Base-by-base conservation (phyloP, 75 land plant species). In the Picea glauca region DNA sequence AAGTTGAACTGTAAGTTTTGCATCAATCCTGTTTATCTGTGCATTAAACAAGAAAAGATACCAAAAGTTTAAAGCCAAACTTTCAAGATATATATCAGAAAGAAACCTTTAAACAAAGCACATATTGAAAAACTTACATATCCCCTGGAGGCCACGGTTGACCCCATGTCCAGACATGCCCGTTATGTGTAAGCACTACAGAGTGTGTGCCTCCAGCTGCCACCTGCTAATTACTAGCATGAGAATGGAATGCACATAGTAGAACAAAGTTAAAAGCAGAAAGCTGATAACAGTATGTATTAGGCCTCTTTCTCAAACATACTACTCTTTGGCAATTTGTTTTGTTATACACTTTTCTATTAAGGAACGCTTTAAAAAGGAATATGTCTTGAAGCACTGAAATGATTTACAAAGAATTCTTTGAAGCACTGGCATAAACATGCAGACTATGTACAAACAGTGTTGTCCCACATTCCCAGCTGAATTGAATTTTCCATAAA, bases 131-230 rank as follows among this genome's bases (percentile, higher is more conserved):
- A 79, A 62, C 80, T 75, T 87, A 96, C 98, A 96, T 96, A 70
- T 96, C 98, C 56, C 98, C 98, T 58, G 98, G 98, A 74, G 98
- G 98, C 98, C 98, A 96, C 43, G 98, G 98, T 72, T 96, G 98
- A 58, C 98, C 98, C 98, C 98, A 96, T 20, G 96, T 93, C 98
- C 98, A 96, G 32, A 96, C 96, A 80, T 91, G 91, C 13, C 98
- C 98, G 63, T 93, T 94, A 76, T 85, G 78, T 79, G 98, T 96
- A 61, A 96, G 92, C 40, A 96, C 94, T 38, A 93, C 96, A 75
- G 98, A 96, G 77, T 96, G 98, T 38, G 98, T 96, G 54, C 98
- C 98, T 35, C 98, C 98, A 72, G 98, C 98, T 76, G 98, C 98
- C 17, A 96, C 98, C 98, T 96, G 81, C 21, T 63, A 76, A 70